Conservation (phyloP, 2,329 filamentous ascomycete genomes). For the Cercospora sp. region DNA sequence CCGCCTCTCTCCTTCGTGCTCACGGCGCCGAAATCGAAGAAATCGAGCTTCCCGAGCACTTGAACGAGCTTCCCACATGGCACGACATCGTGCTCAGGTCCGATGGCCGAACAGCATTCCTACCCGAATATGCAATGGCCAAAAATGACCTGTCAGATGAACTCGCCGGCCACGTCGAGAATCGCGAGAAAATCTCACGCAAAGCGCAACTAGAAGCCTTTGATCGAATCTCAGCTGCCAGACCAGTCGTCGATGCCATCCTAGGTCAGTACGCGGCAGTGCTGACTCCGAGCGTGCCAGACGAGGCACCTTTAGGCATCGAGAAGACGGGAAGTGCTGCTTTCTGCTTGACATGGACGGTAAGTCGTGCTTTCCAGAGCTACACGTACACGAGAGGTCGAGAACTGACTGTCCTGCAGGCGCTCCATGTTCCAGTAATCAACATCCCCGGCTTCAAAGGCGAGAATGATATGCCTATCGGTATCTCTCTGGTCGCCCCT, state of each 20-base stretch:
- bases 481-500: conserved; percentile 54
- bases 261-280: conserved; percentile 56
- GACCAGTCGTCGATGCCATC: conserved; percentile 58
- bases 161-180: conserved; percentile 56
- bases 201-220: conserved; percentile 55
- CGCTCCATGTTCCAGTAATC: conserved; percentile 61
- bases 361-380: not conserved
- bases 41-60: conserved; percentile 53
- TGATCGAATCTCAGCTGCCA: conserved; percentile 55
- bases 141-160: conserved; percentile 51
- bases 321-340: conserved; percentile 58
- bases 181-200: conserved; percentile 45
- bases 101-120: conserved; percentile 57
- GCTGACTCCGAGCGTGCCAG: conserved; percentile 59
- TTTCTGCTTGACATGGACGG: conserved; percentile 35
- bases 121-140: conserved; percentile 54
- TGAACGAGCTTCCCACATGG: conserved; percentile 54
- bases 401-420: not conserved
- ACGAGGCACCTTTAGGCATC: conserved; percentile 59
- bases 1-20: conserved; percentile 37
- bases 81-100: conserved; percentile 52
- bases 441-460: conserved; percentile 65
- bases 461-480: conserved; percentile 59
- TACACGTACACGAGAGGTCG: not conserved
- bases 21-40: conserved; percentile 60